Base-by-base conservation (phyloP, 257 asterid genomes). In the Perilla frutescens region DNA sequence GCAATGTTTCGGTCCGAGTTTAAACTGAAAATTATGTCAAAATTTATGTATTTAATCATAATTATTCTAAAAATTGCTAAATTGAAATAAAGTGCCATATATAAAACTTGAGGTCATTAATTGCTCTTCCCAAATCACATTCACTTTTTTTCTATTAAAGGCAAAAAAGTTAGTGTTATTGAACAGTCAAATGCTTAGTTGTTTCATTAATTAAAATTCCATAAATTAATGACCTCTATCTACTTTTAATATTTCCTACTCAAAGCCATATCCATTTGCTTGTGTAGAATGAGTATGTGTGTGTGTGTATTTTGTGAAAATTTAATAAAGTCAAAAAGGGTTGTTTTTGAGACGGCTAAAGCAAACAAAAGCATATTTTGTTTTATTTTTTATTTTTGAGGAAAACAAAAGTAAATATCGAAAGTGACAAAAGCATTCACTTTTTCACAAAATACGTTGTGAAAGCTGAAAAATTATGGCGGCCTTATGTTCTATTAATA, bases 371-470 rank as follows among this genome's bases (percentile, higher is more conserved):
- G 26, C 26, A 20, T 20, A 20, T 20, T 20, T 20, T 20, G 26
- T 20, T 20, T 20, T 20, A 20, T 20, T 20, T 20, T 20, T 20
- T 20, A 66, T 71, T 72, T 50, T 83, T 76, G 77, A 85, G 82
- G 82, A 81, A 74, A 87, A 75, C 83, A 79, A 90, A 89, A 87
- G 90, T 73, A 72, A 48, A 62, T 64, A 84, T 90, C 78, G 90
- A 83, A 75, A 83, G 70, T 77, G 80, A 83, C 84, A 83, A 90
- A 90, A 92, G 96, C 80, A 43, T 59, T 37, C 62, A 69, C 87
- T 81, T 80, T 81, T 56, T 29, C 57, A 65, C 79, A 65, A 49
- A 73, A 65, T 62, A 58, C 57, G 51, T 48, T 77, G 76, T 75
- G 78, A 89, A 81, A 73, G 76, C 74, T 76, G 45, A 68, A 37